phyloP scores from a whole-genome alignment of 2,329 filamentous ascomycete species.

The Monosporascus cannonballus region DNA sequence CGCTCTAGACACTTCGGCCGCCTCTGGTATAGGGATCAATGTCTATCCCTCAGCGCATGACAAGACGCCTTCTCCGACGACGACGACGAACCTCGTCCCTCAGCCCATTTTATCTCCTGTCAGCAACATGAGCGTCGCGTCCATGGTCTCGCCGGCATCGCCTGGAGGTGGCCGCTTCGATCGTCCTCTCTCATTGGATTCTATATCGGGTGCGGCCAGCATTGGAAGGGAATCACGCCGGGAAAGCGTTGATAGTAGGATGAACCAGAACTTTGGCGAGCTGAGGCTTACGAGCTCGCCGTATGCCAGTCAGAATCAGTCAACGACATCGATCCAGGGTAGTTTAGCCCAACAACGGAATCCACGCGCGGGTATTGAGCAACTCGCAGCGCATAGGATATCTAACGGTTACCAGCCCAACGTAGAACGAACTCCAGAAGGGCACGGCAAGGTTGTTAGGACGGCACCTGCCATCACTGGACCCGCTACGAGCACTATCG shows the following conservation, averaged over 20 bases:
- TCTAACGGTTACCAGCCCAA: conserved; percentile 60
- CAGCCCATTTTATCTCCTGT: conserved; percentile 51
- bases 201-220: conserved; percentile 27
- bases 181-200: conserved; percentile 36
- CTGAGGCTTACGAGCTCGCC: conserved; percentile 65
- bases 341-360: conserved; percentile 63
- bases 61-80: conserved; percentile 58
- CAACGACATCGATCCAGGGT: conserved; percentile 67
- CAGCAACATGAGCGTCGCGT: conserved; percentile 59
- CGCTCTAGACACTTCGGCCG: conserved; percentile 37
- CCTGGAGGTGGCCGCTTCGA: conserved; percentile 40
- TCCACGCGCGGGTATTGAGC: conserved; percentile 46
- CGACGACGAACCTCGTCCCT: conserved; percentile 43
- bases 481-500: conserved; percentile 58
- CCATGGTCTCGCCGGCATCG: conserved; percentile 57
- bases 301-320: conserved; percentile 72
- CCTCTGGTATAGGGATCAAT: conserved; percentile 35
- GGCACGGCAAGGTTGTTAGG: conserved; percentile 46
- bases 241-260: conserved; percentile 74
- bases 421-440: conserved; percentile 51
- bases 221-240: conserved; percentile 52
- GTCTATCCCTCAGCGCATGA: conserved; percentile 48
- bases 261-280: conserved; percentile 66
- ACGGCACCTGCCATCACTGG: conserved; percentile 74
- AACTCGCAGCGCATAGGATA: conserved; percentile 50